Evolutionary conservation across 208 protist species (phyloP).

Genomic region (Leishmania arabica): DNA sequence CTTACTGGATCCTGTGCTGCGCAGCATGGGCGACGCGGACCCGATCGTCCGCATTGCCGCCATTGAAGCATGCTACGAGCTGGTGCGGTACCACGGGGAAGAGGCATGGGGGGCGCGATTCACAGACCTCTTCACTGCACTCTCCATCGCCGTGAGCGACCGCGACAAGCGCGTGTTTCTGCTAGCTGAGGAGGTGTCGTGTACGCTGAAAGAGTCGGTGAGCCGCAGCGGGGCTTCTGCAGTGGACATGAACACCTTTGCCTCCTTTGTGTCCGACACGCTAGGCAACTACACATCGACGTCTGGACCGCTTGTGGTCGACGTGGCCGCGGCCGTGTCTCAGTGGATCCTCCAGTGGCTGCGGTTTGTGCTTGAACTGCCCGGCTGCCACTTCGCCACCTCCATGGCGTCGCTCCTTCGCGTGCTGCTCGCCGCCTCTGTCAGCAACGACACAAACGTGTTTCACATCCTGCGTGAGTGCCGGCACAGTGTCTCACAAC

Average conservation of each 20-base stretch:
- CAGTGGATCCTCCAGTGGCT: conserved; percentile 74
- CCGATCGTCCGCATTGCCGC: conserved; percentile 65
- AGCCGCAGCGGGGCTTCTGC: conserved; percentile 35
- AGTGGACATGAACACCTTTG: conserved; percentile 34
- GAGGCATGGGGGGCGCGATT: conserved; percentile 52
- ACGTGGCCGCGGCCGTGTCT: conserved; percentile 23
- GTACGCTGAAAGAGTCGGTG: conserved; percentile 51
- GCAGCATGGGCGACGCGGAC: conserved; percentile 56
- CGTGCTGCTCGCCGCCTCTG: conserved; percentile 45
- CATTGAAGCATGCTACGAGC: conserved; percentile 63
- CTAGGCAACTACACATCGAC: conserved; percentile 34
- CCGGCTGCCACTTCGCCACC: conserved; percentile 46
- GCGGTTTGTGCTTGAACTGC: conserved; percentile 52
- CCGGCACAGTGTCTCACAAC: conserved; percentile 19
- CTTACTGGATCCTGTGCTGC: conserved; percentile 42
- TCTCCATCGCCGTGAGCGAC: conserved; percentile 60
- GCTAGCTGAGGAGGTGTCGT: conserved; percentile 68
- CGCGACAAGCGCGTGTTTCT: conserved; percentile 53
- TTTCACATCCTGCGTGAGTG: conserved; percentile 29
- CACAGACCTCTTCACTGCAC: conserved; percentile 51
- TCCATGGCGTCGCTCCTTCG: conserved; percentile 47
- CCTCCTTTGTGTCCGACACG: conserved; percentile 43
- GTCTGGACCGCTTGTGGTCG: conserved; percentile 11
- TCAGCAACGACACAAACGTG: conserved; percentile 27
- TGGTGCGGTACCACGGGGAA: conserved; percentile 43